These are phyloP conservation scores for Actinomortierella ambigua DNA, from an alignment of 371 early-diverging fungal genomes.

Conservation along the genomic window DNA sequence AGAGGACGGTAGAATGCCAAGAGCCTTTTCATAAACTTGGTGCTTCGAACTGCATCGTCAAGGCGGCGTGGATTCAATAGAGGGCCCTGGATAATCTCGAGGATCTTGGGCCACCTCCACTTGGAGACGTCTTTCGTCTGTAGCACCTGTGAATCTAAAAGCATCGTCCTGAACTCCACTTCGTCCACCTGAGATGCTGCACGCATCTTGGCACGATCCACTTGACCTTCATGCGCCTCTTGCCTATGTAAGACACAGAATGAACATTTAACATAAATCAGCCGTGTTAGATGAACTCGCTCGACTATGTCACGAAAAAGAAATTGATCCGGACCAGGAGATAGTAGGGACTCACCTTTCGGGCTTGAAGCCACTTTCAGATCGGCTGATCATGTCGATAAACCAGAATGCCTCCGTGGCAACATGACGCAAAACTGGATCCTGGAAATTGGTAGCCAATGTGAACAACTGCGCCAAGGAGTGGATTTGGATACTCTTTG, in stretches of 20 bases:
- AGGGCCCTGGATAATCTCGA: slow-evolving; percentile 80
- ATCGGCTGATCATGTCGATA: slow-evolving; percentile 60
- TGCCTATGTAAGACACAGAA: slow-evolving; percentile 11
- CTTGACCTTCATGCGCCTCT: background rate
- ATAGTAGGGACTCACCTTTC: slow-evolving; percentile 30
- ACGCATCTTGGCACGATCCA: background rate
- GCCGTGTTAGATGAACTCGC: background rate
- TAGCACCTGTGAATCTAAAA: slow-evolving; percentile 51
- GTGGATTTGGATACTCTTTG: slow-evolving; percentile 40
- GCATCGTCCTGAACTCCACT: slow-evolving; percentile 1
- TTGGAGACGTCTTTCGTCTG: slow-evolving; percentile 76
- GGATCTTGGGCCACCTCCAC: slow-evolving; percentile 85
- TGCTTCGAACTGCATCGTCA: slow-evolving; percentile 78
- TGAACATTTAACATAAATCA: background rate
- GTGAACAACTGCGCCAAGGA: slow-evolving; percentile 77
- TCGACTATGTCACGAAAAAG: background rate
- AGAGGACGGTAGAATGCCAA: slow-evolving; percentile 79
- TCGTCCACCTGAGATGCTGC: background rate
- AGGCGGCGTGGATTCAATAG: slow-evolving; percentile 72
- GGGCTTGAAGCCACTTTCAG: slow-evolving; percentile 41
- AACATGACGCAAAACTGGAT: slow-evolving; percentile 74
- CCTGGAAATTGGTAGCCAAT: slow-evolving; percentile 78
- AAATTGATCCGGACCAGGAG: background rate
- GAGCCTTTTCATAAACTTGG: slow-evolving; percentile 78
- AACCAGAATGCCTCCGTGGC: slow-evolving; percentile 78